Evolutionary conservation across 2,329 filamentous ascomycete species (phyloP).

Genomic region (Colletotrichum eremochloae): DNA sequence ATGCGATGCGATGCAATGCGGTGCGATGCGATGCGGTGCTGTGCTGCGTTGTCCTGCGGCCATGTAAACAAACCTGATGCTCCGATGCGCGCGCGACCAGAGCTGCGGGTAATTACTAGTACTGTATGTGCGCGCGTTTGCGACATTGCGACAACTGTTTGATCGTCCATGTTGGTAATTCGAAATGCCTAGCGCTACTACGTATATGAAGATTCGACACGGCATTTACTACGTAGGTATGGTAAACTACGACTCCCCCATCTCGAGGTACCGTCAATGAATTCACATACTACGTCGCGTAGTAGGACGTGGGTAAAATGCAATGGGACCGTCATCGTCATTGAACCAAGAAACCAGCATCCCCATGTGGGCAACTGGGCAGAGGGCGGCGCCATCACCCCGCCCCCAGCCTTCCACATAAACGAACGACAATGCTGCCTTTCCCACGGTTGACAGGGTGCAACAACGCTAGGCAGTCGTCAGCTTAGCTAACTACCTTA

Average conservation of each 20-base stretch:
- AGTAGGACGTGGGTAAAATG: too few relatives aligned
- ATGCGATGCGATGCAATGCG: conserved; percentile 16
- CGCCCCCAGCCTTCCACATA: not conserved
- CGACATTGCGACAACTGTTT: conserved; percentile 18
- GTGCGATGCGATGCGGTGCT: not conserved
- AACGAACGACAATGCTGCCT: not conserved
- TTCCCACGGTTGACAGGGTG: not conserved
- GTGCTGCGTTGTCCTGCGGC: conserved; percentile 8
- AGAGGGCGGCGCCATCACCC: too few relatives aligned
- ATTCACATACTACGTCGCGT: too few relatives aligned
- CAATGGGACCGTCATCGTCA: not conserved
- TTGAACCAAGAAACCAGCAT: not conserved
- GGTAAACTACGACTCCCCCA: not conserved
- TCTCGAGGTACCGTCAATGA: too few relatives aligned
- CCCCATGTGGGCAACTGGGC: not conserved
- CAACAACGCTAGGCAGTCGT: not conserved
- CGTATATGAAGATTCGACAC: too few relatives aligned
- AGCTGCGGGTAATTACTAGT: conserved; percentile 16
- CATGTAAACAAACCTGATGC: conserved; percentile 27
- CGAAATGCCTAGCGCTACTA: not conserved
- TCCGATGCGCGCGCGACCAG: conserved; percentile 16
- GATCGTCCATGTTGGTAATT: not conserved
- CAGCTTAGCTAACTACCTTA: not conserved
- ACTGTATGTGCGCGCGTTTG: not conserved
- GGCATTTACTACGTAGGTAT: too few relatives aligned